Evolutionary conservation across 345 rosid species (phyloP).

Genomic region (Toxicodendron radicans): DNA sequence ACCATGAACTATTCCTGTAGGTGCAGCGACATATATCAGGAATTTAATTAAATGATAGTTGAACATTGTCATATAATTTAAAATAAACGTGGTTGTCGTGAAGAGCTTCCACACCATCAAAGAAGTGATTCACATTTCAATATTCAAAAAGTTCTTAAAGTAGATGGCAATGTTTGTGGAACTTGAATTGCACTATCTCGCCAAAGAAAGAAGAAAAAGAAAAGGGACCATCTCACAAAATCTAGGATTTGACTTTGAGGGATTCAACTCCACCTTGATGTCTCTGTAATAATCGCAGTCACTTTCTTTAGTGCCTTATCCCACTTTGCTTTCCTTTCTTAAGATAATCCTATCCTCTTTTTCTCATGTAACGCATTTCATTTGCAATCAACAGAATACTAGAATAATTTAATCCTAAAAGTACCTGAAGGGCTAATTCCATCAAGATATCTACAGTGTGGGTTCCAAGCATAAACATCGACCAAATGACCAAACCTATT

Average conservation of each 20-base stretch:
- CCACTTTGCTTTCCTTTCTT: conserved; percentile 24
- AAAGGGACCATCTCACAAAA: conserved; percentile 12
- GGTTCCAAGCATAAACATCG: conserved; percentile 90
- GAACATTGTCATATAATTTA: conserved; percentile 13
- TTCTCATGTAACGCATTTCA: conserved; percentile 5
- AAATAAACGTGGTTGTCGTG: conserved; percentile 7
- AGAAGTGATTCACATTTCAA: conserved; percentile 15
- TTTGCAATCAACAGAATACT: background rate
- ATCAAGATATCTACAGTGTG: conserved; percentile 88
- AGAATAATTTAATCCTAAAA: conserved; percentile 17
- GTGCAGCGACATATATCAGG: background rate
- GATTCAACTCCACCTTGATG: conserved; percentile 16
- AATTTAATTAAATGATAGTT: background rate
- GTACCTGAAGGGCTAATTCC: conserved; percentile 93
- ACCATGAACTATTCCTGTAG: background rate
- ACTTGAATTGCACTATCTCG: conserved; percentile 17
- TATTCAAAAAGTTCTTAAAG: conserved; percentile 17
- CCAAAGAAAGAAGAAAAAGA: conserved; percentile 6
- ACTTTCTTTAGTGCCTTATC: conserved; percentile 31
- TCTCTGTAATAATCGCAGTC: conserved; percentile 12
- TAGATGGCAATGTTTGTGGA: conserved; percentile 17
- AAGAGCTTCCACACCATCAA: conserved; percentile 16
- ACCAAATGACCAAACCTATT: conserved; percentile 87
- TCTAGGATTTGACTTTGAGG: conserved; percentile 24
- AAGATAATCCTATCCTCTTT: conserved; percentile 23